These are phyloP conservation scores for Rubroboletus satanas DNA, from an alignment of 768 basidiomycete species.

Conservation along the genomic window DNA sequence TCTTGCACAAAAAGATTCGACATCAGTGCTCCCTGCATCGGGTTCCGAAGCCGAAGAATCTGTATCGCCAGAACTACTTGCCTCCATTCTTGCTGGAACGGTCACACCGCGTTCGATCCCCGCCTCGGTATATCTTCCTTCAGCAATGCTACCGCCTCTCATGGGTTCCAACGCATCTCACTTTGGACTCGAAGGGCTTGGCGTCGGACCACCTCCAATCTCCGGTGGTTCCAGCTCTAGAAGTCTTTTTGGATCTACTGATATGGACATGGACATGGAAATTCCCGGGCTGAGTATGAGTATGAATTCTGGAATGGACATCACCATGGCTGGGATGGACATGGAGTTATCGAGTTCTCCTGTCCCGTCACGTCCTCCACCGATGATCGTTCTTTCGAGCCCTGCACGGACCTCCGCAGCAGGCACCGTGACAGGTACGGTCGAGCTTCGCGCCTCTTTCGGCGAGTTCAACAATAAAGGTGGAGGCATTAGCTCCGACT, in stretches of 20 bases:
- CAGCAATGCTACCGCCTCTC: conserved; percentile 27
- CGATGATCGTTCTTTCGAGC: conserved; percentile 60
- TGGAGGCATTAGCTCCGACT: conserved; percentile 17
- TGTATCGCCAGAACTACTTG: conserved; percentile 53
- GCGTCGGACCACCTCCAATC: conserved; percentile 24
- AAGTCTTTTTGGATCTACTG: conserved; percentile 30
- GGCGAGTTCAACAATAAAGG: conserved; percentile 39
- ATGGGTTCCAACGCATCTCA: conserved; percentile 17
- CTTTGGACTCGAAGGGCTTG: conserved; percentile 27
- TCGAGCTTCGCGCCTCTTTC: conserved; percentile 61
- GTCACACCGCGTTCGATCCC: conserved; percentile 44
- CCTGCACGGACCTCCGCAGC: conserved; percentile 63
- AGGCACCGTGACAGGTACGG: conserved; percentile 48
- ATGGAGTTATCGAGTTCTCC: conserved; percentile 32
- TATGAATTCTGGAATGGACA: conserved; percentile 30
- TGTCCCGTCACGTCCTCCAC: conserved; percentile 36
- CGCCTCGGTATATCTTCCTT: conserved; percentile 64
- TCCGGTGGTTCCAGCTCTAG: conserved; percentile 21
- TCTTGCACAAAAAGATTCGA: conserved; percentile 4
- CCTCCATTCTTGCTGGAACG: conserved; percentile 62
- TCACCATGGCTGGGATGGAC: conserved; percentile 29
- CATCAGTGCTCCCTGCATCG: neutral
- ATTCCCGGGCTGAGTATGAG: conserved; percentile 35
- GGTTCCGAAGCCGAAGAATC: conserved; percentile 31
- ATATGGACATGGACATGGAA: conserved; percentile 35